Base-by-base conservation (phyloP, 192 early-diverging fungal species). In the Dissophora ornata region DNA sequence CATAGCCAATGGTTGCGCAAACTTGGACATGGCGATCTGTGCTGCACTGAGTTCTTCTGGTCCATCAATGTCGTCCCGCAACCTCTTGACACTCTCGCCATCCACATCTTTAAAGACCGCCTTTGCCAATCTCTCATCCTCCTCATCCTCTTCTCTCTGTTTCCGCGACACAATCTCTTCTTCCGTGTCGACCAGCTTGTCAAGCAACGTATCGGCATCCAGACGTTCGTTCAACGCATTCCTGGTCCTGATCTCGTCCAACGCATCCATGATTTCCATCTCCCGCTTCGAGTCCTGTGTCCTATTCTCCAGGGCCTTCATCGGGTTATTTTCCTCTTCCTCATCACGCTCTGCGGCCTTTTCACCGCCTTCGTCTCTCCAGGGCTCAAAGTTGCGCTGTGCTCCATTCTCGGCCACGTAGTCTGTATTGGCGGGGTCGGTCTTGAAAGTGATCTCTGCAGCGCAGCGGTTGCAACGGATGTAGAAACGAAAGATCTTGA, bases 391-490 rank as follows among this genome's bases (percentile, higher is more conserved):
- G 66, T 98, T 98, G 11, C 98, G 83, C 51, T 83, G 86, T 0
- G 95, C 97, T 21, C 98, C 98, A 57, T 93, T 88, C 58, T 99
- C 98, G 16, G 92, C 93, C 16, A 94, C 83, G 63, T 99, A 99
- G 81, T 98, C 96, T 2, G 93, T 81, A 65, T 98, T 97, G 77
- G 94, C 86, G 0, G 96, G 96, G 69, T 98, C 97, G 2, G 98
- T 99, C 69, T 97, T 97, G 85, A 97, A 99, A 2, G 97, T 98
- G 55, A 99, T 97, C 82, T 98, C 97, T 0, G 93, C 93, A 0
- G 93, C 89, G 77, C 97, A 99, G n/a, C 89, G 84, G 19, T 97
- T 96, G 62, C 98, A 99, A 40, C 94, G 84, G 62, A 88, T 88
- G 60, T 90, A 90, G 68, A 95, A 95, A 3, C 93, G 88, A 68